Evolutionary conservation across 306 rosid genomes (phyloP), one percentile per base, ranked within the genome.

Genomic region (Fragaria ananassa): DNA sequence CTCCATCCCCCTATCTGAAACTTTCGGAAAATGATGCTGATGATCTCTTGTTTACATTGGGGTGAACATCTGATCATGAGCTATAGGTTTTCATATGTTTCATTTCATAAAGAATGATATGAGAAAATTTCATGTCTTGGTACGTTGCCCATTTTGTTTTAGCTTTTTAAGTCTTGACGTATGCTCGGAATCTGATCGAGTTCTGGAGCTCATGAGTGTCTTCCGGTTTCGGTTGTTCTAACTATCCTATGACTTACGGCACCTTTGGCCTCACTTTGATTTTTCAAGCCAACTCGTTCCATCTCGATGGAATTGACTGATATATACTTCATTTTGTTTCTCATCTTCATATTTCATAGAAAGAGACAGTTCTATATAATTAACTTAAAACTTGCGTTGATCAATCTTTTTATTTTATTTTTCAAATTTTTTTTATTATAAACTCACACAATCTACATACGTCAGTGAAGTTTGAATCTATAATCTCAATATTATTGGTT

Each of bases 1-100:
- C 74, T 49, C 80, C 34, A 35, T 65, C 34, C 44, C 76, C 44
- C 74, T 47, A 17, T 19, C 61, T 54, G 61, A 54, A n/a, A n/a
- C 13, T 54, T 19, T 53, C 25, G 4, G 7, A 46, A 46, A 4
- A n/a, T 8, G 23, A 54, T 47, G 23, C n/a, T 8, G 61, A n/a
- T 19, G 27, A 51, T 51, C 57, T 51, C 57, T 8, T 54, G 61
- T 54, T 54, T 54, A 18, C 9, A 25, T 8, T 37, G 60, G 7
- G 4, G 1, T n/a, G 61, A 41, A 0, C 10, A 31, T 31, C 34
- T 31, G 34, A 31, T 31, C 35, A 31, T 31, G 35, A 31, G 35
- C 35, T 31, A 31, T 41, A 37, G 41, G 41, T 37, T 37, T 37
- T 8, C 56, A 50, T 50, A 18, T 50, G 21, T 17, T 5, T 1